Conservation (phyloP, 192 early-diverging fungal genomes). For the Thamnidium elegans region DNA sequence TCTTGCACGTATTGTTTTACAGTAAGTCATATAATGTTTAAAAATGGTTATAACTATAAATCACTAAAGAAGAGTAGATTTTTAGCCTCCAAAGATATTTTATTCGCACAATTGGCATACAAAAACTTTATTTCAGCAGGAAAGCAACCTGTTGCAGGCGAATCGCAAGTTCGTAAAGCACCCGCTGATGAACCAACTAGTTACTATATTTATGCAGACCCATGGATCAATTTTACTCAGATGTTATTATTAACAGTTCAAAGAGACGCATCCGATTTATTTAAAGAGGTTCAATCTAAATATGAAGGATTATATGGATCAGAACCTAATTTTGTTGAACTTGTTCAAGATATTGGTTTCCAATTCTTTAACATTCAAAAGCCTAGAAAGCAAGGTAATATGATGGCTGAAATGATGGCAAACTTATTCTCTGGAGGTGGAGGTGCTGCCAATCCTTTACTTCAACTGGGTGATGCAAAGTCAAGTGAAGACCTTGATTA, state of each 20-base stretch:
- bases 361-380: constrained; percentile 47
- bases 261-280: constrained; percentile 53
- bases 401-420: constrained; percentile 51
- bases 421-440: constrained; percentile 43
- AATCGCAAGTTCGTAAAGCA: constrained; percentile 32
- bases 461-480: constrained; percentile 3
- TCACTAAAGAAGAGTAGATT: constrained; percentile 20
- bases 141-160: constrained; percentile 22
- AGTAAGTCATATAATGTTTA: constrained; percentile 51
- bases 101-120: constrained; percentile 41
- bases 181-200: constrained; percentile 46
- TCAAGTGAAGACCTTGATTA: constrained; percentile 8
- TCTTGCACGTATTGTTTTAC: constrained; percentile 74
- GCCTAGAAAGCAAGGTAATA: constrained; percentile 45
- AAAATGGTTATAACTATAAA: background rate
- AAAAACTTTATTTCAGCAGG: constrained; percentile 35
- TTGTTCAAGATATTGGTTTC: constrained; percentile 46
- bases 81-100: constrained; percentile 45
- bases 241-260: constrained; percentile 65
- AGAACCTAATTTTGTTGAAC: constrained; percentile 40
- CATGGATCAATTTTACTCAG: constrained; percentile 64
- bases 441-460: no score
- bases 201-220: constrained; percentile 35
- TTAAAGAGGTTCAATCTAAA: constrained; percentile 26
- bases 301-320: constrained; percentile 22